phyloP scores from a whole-genome alignment of 331 rosid species.

The Spiraea crenata region DNA sequence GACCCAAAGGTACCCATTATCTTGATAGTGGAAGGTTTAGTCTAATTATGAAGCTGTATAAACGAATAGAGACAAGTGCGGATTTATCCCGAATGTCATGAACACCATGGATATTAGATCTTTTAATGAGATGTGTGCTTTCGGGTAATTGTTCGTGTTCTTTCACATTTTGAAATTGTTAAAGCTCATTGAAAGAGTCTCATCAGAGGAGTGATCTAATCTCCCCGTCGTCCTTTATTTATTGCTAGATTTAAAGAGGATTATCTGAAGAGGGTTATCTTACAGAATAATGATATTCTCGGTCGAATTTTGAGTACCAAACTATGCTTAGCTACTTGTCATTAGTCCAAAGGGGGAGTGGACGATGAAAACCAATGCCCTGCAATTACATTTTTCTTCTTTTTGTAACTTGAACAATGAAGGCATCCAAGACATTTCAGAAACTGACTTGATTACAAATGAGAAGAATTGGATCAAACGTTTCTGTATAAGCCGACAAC shows the following conservation, averaged over 20 bases:
- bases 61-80: neutral
- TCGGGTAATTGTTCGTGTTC: neutral
- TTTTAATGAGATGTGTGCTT: neutral
- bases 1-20: neutral
- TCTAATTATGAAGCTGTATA: constrained; percentile 5
- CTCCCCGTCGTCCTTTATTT: too few species aligned
- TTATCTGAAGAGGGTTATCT: too few species aligned
- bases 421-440: neutral
- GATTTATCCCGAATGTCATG: neutral
- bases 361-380: neutral
- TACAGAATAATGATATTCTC: too few species aligned
- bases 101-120: neutral
- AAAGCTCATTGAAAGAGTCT: too few species aligned
- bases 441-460: neutral
- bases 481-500: constrained; percentile 58
- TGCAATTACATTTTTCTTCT: neutral
- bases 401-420: neutral
- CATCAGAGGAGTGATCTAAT: too few species aligned
- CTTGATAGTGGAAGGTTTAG: neutral
- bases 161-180: too few species aligned
- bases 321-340: too few species aligned
- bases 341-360: too few species aligned
- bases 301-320: too few species aligned
- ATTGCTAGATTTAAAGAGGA: too few species aligned
- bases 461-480: constrained; percentile 25